These are phyloP conservation scores for Marvania coccoides DNA, from an alignment of 139 green algal genomes.

Conservation along the genomic window DNA sequence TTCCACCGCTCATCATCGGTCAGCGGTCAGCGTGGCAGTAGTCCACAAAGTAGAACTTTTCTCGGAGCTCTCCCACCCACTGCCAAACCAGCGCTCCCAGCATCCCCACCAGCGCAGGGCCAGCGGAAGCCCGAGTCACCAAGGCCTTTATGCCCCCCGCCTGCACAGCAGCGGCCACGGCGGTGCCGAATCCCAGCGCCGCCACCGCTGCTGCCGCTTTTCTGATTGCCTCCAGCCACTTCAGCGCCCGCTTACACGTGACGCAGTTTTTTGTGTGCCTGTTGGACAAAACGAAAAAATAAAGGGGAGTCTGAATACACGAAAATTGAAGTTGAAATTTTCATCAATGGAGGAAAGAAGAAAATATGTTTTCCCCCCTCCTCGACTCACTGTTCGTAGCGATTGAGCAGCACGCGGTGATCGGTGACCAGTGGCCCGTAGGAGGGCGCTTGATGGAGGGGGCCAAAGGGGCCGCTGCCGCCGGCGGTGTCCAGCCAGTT, in stretches of 20 bases:
- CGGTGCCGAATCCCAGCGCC: neutral
- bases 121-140: neutral
- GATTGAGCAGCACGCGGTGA: neutral
- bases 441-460: neutral
- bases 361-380: too few species aligned
- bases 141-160: neutral
- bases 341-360: too few species aligned
- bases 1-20: neutral
- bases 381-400: too few species aligned
- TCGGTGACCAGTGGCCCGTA: neutral
- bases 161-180: neutral
- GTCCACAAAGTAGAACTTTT: constrained; percentile 2
- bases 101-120: neutral
- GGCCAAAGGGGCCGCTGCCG: constrained; percentile 1
- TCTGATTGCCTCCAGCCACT: neutral
- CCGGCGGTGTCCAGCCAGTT: constrained; percentile 14
- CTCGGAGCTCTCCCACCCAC: neutral
- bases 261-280: constrained; percentile 5
- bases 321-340: too few species aligned
- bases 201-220: neutral
- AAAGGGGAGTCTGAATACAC: too few species aligned
- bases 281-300: too few species aligned
- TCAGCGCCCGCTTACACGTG: neutral
- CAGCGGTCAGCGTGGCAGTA: neutral
- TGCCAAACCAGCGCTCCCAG: neutral